These are phyloP conservation scores for Kernera saxatilis DNA, from an alignment of 345 rosid species.

Conservation along the genomic window DNA sequence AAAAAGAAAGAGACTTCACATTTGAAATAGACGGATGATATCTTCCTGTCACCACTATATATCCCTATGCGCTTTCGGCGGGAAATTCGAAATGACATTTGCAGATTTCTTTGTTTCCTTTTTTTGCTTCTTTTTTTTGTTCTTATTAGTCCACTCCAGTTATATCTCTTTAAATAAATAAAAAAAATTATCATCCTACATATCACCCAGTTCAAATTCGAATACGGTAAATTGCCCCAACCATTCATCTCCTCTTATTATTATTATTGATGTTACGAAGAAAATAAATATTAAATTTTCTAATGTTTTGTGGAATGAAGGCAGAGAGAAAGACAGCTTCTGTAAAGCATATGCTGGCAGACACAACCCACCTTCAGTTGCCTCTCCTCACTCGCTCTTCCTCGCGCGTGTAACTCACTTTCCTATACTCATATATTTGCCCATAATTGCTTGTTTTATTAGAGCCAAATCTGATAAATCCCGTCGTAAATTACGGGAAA, in stretches of 20 bases:
- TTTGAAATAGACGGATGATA: slow-evolving; percentile 27
- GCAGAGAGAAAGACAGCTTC: slow-evolving; percentile 24
- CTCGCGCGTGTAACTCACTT: neutral
- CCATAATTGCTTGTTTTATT: neutral
- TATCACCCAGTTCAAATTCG: neutral
- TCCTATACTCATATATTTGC: neutral
- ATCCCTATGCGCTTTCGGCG: slow-evolving; percentile 18
- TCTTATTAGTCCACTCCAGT: neutral
- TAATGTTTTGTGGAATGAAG: slow-evolving; percentile 22
- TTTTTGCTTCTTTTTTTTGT: too few relatives aligned
- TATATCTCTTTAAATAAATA: too few relatives aligned
- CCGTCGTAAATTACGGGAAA: slow-evolving; percentile 23
- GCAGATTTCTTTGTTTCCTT: slow-evolving; percentile 15
- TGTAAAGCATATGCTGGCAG: slow-evolving; percentile 27
- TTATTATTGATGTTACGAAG: neutral
- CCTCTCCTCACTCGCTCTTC: slow-evolving; percentile 7
- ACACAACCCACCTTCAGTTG: slow-evolving; percentile 20
- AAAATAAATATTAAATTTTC: neutral
- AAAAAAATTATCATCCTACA: too few relatives aligned
- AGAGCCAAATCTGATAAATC: neutral
- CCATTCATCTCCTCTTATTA: slow-evolving; percentile 12
- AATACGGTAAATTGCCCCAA: slow-evolving; percentile 17
- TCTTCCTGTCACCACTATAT: slow-evolving; percentile 16
- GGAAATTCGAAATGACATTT: slow-evolving; percentile 36
- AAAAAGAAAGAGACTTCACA: neutral